Conservation (phyloP, 495 filamentous ascomycete species). For the Tuber brumale region DNA sequence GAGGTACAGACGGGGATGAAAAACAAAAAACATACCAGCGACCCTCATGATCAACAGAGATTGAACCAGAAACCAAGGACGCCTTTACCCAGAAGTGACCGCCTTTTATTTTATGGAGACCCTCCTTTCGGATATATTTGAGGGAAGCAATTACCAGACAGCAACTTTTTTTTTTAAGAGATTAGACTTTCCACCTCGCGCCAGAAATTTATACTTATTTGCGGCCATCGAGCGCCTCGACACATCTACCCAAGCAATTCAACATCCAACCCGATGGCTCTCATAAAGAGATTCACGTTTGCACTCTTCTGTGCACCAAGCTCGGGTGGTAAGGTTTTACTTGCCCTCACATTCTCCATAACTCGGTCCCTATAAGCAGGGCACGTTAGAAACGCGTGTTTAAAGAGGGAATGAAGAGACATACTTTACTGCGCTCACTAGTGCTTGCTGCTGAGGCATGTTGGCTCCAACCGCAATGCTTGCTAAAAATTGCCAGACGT, state of each 20-base stretch:
- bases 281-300: constrained; percentile 97
- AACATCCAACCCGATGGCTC: constrained; percentile 93
- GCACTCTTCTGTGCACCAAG: constrained; percentile 71
- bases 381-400: neutral
- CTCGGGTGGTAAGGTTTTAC: constrained; percentile 79
- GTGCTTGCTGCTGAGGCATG: constrained; percentile 84
- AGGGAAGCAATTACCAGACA: neutral
- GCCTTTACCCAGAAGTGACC: neutral
- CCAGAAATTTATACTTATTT: constrained; percentile 1
- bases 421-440: constrained; percentile 90
- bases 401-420: constrained; percentile 32
- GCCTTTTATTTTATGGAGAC: neutral
- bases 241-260: constrained; percentile 66
- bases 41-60: neutral
- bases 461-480: constrained; percentile 86
- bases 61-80: neutral
- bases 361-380: constrained; percentile 63
- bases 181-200: neutral
- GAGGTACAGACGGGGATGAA: neutral
- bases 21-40: neutral
- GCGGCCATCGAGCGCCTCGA: neutral
- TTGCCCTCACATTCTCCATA: constrained; percentile 85
- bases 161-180: neutral
- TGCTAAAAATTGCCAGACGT: constrained; percentile 96
- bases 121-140: neutral